Evolutionary conservation across 495 filamentous ascomycete species (phyloP).

Genomic region (Xanthoparmelia taractica): DNA sequence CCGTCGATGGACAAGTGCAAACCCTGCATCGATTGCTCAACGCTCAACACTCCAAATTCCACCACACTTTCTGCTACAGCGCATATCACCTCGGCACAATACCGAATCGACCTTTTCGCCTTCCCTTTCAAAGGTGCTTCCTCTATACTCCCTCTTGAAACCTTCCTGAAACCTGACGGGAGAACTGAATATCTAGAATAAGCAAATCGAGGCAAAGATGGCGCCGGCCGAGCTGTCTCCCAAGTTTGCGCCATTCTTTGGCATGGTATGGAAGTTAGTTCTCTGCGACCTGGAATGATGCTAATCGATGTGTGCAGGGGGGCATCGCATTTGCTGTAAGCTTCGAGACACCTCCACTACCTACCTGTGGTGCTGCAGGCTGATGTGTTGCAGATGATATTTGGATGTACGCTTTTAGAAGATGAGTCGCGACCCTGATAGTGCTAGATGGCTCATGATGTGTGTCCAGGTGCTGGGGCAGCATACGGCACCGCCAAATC

Average conservation of each 20-base stretch:
- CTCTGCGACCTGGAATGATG: constrained; percentile 16
- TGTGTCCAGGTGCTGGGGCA: constrained; percentile 67
- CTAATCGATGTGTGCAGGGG: constrained; percentile 43
- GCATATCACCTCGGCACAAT: background rate
- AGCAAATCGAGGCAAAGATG: constrained; percentile 41
- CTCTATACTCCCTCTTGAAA: background rate
- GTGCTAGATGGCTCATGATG: constrained; percentile 22
- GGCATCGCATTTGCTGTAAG: constrained; percentile 91
- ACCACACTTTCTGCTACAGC: background rate
- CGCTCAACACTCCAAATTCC: background rate
- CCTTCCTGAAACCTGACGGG: background rate
- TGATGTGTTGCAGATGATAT: constrained; percentile 55
- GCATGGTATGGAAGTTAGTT: constrained; percentile 63
- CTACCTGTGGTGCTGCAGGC: background rate
- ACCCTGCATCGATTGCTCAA: constrained; percentile 4
- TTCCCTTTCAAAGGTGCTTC: background rate
- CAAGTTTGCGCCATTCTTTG: constrained; percentile 94
- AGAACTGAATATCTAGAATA: background rate
- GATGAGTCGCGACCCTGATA: background rate
- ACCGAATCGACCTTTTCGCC: background rate
- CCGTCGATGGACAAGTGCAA: constrained; percentile 16
- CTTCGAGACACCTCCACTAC: constrained; percentile 29
- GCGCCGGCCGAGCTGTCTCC: constrained; percentile 62
- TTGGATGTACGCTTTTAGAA: constrained; percentile 63
- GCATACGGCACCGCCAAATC: constrained; percentile 97